Conservation (phyloP, 2,329 filamentous ascomycete genomes). For the Aspergillus intermedius region DNA sequence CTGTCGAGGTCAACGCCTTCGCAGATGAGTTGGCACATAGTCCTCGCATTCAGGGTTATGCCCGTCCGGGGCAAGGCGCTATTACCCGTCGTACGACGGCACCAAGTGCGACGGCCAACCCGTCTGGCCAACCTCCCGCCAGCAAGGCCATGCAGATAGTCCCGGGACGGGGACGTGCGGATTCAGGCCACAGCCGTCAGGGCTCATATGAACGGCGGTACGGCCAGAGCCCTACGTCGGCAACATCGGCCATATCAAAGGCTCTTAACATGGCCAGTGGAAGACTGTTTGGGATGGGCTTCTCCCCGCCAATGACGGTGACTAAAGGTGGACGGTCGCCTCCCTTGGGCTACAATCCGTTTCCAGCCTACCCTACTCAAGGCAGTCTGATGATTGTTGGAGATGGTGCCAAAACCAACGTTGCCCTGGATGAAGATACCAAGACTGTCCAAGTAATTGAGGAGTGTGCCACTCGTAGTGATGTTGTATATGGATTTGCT, state of each 20-base stretch:
- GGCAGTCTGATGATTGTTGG: conserved; percentile 60
- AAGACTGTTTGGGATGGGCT: conserved; percentile 45
- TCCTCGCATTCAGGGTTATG: conserved; percentile 54
- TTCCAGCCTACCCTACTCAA: conserved; percentile 73
- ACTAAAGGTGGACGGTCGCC: conserved; percentile 42
- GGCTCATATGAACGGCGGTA: conserved; percentile 78
- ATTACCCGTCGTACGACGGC: conserved; percentile 72
- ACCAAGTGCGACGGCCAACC: conserved; percentile 63
- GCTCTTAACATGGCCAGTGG: conserved; percentile 89
- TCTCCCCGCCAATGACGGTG: conserved; percentile 43
- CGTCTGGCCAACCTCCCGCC: conserved; percentile 59
- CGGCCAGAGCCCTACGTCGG: conserved; percentile 64
- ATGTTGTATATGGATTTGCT: conserved; percentile 95
- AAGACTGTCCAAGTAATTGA: conserved; percentile 76
- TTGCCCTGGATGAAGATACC: conserved; percentile 68
- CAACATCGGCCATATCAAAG: conserved; percentile 88
- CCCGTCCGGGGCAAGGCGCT: conserved; percentile 51
- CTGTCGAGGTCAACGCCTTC: conserved; percentile 94
- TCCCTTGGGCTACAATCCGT: conserved; percentile 55
- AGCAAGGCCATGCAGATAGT: conserved; percentile 71
- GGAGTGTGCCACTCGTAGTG: conserved; percentile 84
- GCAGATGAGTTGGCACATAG: conserved; percentile 90
- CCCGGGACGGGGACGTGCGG: conserved; percentile 56
- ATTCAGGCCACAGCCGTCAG: conserved; percentile 61
- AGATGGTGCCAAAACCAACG: conserved; percentile 56